A percentile compares a stretch with the other conserved stretches of the same genome.
Evolutionary conservation across 305 asterid species (phyloP).

Genomic region (Solanum aculeatissimum): DNA sequence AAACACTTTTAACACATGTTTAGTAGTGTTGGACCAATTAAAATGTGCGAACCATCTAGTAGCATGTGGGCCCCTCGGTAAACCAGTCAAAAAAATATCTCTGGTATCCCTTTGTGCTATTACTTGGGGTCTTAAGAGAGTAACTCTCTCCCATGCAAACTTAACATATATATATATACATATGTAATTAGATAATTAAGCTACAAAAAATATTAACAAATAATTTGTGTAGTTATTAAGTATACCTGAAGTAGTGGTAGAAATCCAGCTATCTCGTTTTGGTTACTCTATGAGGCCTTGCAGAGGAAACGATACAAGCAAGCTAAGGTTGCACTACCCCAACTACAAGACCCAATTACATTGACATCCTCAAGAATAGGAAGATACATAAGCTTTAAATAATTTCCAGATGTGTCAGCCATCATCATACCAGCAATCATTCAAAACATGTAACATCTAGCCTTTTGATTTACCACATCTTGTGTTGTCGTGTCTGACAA

Average conservation of each 20-base stretch:
- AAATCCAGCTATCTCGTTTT: neutral
- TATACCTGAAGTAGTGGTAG: neutral
- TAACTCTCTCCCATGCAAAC: neutral
- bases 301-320: no score
- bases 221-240: neutral
- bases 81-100: neutral
- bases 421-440: neutral
- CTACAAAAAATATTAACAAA: neutral
- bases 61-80: neutral
- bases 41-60: neutral
- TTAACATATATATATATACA: neutral
- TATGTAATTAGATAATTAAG: neutral
- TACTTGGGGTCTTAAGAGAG: neutral
- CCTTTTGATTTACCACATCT: neutral
- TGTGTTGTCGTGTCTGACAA: neutral
- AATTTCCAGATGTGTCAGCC: neutral
- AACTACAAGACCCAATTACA: neutral
- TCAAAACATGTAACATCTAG: neutral
- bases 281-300: neutral
- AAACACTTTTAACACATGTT: neutral
- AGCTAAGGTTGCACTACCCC: neutral
- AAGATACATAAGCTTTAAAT: neutral
- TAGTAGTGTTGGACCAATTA: neutral
- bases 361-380: neutral
- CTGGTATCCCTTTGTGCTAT: neutral